These are phyloP conservation scores for Xylariomycetidae sp. DNA, from an alignment of 2,329 filamentous ascomycete genomes.

Conservation along the genomic window DNA sequence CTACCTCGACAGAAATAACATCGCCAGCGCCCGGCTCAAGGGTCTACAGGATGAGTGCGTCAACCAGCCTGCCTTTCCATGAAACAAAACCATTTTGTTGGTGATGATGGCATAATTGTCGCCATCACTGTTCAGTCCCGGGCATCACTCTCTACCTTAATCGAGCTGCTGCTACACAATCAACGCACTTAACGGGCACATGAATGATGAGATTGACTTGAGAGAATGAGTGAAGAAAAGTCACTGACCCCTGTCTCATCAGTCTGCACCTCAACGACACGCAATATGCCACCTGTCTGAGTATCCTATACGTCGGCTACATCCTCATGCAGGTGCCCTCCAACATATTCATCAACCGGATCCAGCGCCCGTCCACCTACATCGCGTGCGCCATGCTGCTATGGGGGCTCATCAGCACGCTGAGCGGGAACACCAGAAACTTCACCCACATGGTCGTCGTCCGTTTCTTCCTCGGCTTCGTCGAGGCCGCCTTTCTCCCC, in stretches of 20 bases:
- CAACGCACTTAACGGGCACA: neutral
- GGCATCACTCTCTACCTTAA: too few relatives aligned
- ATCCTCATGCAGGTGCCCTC: constrained; percentile 59
- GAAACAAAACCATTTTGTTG: too few relatives aligned
- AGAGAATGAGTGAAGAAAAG: constrained; percentile 1
- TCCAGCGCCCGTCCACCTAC: constrained; percentile 47
- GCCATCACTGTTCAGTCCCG: too few relatives aligned
- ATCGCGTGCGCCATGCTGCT: constrained; percentile 48
- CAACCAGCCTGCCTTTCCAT: neutral
- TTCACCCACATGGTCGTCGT: constrained; percentile 51
- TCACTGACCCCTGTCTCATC: neutral
- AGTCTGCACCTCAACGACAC: constrained; percentile 40
- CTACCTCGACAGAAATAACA: neutral
- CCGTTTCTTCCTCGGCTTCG: constrained; percentile 57
- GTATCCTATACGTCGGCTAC: constrained; percentile 64
- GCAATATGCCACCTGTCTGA: constrained; percentile 60
- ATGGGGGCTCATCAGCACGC: constrained; percentile 57
- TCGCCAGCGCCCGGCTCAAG: constrained; percentile 2
- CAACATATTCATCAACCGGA: constrained; percentile 54
- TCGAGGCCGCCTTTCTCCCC: constrained; percentile 62
- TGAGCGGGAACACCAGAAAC: constrained; percentile 47
- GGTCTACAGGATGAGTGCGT: constrained; percentile 53
- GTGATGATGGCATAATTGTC: too few relatives aligned
- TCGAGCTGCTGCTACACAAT: too few relatives aligned
- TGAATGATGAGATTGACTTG: neutral